Evolutionary conservation across 805 yeast genomes (phyloP), one percentile per base, ranked within the genome.

Genomic region (Spathaspora boniae): DNA sequence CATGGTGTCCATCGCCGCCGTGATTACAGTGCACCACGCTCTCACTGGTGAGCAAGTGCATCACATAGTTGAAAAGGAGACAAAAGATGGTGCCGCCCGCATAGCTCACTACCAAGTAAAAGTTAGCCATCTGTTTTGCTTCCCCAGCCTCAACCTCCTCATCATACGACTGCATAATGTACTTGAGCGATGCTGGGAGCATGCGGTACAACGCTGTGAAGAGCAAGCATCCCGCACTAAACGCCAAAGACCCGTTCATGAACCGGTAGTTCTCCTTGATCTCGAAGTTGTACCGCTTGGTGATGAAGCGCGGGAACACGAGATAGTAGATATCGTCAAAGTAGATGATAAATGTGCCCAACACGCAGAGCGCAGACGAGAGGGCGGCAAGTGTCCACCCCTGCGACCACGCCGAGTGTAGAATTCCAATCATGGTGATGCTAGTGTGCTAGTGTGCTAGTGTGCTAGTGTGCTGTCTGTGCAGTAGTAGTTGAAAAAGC

Each of bases 11-110:
- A 9, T 53, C 57, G 11, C 54, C 65, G n/a, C 48, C 56, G 49
- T 88, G 96, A 11, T 78, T 82, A 58, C 96, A 88, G 53, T 88
- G 96, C 0, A 89, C 84, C 22, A 89, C 74, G 21, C 89, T 80
- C 53, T 86, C 86, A 33, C 91, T 77, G 0, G 97, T 86, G 34
- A 80, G 57, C 23, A 76, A 56, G 56, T 89, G 96, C 4, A 93
- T 76, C 1, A 82, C 24, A 18, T 65, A 54, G 55, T 88, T 89
- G 37, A 91, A 60, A 2, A 58, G 41, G 1, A 77, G 55, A 51
- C 95, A 86, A 2, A 76, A 43, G 1, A 62, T 29, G 2, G 83
- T 73, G 2, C 98, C 98, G 1, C 61, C 48, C 3, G 76, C 65
- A 44, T 73, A 72, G 7, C 74, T 65, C 0, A 67, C 59, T 27